Evolutionary conservation across 2,329 filamentous ascomycete species (phyloP), one percentile per base, ranked within the genome.

Genomic region (Penicillium oxalicum): DNA sequence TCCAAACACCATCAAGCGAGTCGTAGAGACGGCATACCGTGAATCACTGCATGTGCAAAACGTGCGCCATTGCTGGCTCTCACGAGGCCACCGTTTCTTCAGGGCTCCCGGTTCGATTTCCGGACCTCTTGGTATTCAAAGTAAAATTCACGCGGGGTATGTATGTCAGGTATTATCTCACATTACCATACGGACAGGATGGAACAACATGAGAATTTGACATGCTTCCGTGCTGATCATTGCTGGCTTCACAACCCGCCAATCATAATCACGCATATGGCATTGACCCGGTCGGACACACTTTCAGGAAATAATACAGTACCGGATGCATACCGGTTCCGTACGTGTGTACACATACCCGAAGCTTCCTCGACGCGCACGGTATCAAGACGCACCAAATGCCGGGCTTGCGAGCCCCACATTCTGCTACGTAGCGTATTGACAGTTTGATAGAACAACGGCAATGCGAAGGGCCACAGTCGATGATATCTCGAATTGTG

Each of bases 181-280:
- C 47, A 40, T 12, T 18, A 18, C 18, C 18, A 18, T 18, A 18
- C 18, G 1, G 34, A 5, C 29, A 8, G 40, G 24, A 8, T 37
- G 11, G 51, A n/a, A 55, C 53, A 38, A 47, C 48, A 51, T 42
- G 8, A 24, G 18, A 29, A 1, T 18, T 6, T 8, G 3, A 2
- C 12, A 5, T 4, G 13, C 29, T 24, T 9, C n/a, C 13, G 25
- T 18, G 27, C 26, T 11, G 13, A 34, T 49, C 27, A 58, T 60
- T 60, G 56, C 51, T 56, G 55, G 58, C 24, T 45, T 12, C 24
- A 7, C 11, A 38, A 48, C 48, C 58, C 58, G 49, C 58, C 56
- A 59, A 50, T 59, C 25, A 54, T 1, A 44, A 26, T 1, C 1
- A 18, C 25, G 4, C 2, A 1, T 2, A 25, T 43, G 5, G 1